Evolutionary conservation across 345 rosid species (phyloP).

Genomic region (Ceriops decandra): DNA sequence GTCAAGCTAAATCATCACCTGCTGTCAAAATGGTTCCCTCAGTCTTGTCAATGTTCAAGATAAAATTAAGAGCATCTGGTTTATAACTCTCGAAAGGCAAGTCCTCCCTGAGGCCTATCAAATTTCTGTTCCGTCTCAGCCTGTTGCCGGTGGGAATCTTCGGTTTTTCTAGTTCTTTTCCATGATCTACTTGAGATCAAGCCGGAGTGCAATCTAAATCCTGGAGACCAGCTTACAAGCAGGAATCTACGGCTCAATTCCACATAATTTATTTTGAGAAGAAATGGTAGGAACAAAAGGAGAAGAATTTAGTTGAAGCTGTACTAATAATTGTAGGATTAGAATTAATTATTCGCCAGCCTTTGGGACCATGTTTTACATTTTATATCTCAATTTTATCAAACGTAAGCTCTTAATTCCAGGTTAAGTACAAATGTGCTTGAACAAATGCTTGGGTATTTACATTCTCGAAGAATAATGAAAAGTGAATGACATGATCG

Average conservation of each 20-base stretch:
- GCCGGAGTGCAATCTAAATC: too few species aligned
- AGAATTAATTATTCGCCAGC: not conserved
- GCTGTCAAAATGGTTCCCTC: slow-evolving; percentile 46
- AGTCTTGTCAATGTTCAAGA: slow-evolving; percentile 24
- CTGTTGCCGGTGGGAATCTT: not conserved
- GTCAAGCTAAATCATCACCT: slow-evolving; percentile 36
- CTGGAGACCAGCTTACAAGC: not conserved
- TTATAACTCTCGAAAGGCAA: not conserved
- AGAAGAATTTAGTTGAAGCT: not conserved
- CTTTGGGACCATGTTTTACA: not conserved
- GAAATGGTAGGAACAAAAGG: not conserved
- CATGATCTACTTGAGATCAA: not conserved
- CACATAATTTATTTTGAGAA: not conserved
- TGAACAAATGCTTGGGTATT: too few species aligned
- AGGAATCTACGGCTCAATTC: not conserved
- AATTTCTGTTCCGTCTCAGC: not conserved
- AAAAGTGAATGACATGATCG: too few species aligned
- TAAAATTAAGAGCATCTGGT: not conserved
- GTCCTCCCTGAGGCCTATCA: not conserved
- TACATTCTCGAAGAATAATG: too few species aligned
- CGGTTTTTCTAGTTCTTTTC: not conserved
- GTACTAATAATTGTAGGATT: not conserved
- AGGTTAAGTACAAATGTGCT: too few species aligned
- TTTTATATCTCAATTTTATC: too few species aligned
- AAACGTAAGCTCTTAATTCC: too few species aligned